Evolutionary conservation across 1,139 yeast genomes (phyloP).

Genomic region (Debaryomyces singareniensis): DNA sequence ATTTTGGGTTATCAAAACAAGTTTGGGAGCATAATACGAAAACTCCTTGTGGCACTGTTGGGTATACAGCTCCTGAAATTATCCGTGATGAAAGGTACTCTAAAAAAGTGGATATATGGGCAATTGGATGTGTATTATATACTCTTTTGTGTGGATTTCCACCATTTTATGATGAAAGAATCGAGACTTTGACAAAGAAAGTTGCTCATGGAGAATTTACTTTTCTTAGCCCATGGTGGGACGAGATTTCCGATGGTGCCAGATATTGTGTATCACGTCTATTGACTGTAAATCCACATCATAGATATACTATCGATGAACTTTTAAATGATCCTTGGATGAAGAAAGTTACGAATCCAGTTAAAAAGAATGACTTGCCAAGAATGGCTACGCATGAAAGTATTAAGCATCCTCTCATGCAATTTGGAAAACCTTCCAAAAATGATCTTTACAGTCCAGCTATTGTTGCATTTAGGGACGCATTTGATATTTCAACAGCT

Average conservation of each 20-base stretch:
- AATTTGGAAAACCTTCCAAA: slow-evolving; percentile 20
- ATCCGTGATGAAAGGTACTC: slow-evolving; percentile 53
- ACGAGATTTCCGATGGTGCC: slow-evolving; percentile 49
- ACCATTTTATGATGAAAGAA: slow-evolving; percentile 54
- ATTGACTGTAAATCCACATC: slow-evolving; percentile 75
- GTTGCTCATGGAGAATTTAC: slow-evolving; percentile 56
- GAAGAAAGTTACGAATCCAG: slow-evolving; percentile 12
- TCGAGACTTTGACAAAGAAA: slow-evolving; percentile 49
- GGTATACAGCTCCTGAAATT: slow-evolving; percentile 59
- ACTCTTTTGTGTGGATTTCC: slow-evolving; percentile 59
- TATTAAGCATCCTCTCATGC: slow-evolving; percentile 1
- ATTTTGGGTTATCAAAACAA: slow-evolving; percentile 53
- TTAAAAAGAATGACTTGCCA: no score
- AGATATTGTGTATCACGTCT: slow-evolving; percentile 65
- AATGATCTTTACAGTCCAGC: slow-evolving; percentile 66
- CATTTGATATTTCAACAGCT: slow-evolving; percentile 90
- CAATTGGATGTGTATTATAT: slow-evolving; percentile 55
- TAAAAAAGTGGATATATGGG: slow-evolving; percentile 63
- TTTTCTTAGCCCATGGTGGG: slow-evolving; percentile 60
- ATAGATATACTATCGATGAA: slow-evolving; percentile 72
- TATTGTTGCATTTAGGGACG: slow-evolving; percentile 90
- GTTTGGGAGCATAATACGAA: slow-evolving; percentile 54
- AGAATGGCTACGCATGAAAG: slow-evolving; percentile 4
- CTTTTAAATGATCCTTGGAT: slow-evolving; percentile 87
- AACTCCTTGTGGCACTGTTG: slow-evolving; percentile 62